phyloP scores from a whole-genome alignment of 768 basidiomycete genomes.

The Gymnopilus dilepis region DNA sequence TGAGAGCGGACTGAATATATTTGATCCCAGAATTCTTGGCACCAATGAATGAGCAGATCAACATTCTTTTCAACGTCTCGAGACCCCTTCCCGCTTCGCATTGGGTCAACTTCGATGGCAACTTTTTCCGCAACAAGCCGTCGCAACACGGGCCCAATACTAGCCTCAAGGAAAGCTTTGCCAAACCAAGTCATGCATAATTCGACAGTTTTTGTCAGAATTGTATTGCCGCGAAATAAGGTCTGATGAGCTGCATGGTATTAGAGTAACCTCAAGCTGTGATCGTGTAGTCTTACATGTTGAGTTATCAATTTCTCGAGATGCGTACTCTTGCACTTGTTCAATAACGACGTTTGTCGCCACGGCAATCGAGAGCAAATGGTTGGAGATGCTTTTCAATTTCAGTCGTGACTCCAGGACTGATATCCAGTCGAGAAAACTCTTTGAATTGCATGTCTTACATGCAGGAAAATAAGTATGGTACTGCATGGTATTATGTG shows the following conservation, averaged over 20 bases:
- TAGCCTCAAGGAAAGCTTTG: slow-evolving; percentile 78
- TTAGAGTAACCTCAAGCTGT: background rate
- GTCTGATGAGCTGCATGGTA: slow-evolving; percentile 70
- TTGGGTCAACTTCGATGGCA: slow-evolving; percentile 83
- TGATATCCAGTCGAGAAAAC: slow-evolving; percentile 75
- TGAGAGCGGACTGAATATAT: slow-evolving; percentile 76
- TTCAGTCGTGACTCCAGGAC: slow-evolving; percentile 72
- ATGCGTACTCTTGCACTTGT: slow-evolving; percentile 72
- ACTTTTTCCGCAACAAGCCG: slow-evolving; percentile 74
- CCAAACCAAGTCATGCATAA: slow-evolving; percentile 84
- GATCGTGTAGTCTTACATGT: slow-evolving; percentile 52
- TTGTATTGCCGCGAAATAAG: slow-evolving; percentile 72
- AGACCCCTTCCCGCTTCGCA: slow-evolving; percentile 61
- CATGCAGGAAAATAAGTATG: slow-evolving; percentile 5
- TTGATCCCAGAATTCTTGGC: slow-evolving; percentile 78
- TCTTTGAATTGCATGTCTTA: slow-evolving; percentile 61
- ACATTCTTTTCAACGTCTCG: slow-evolving; percentile 72
- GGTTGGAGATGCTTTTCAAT: slow-evolving; percentile 63
- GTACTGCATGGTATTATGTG: background rate
- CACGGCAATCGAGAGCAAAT: slow-evolving; percentile 72
- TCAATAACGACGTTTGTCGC: slow-evolving; percentile 68
- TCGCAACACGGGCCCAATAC: slow-evolving; percentile 74
- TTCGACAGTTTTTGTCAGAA: slow-evolving; percentile 77
- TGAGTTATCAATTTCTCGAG: slow-evolving; percentile 72
- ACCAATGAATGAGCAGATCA: slow-evolving; percentile 77